phyloP scores from a whole-genome alignment of 176 grass and related monocot genomes.

The Carex scoparia region DNA sequence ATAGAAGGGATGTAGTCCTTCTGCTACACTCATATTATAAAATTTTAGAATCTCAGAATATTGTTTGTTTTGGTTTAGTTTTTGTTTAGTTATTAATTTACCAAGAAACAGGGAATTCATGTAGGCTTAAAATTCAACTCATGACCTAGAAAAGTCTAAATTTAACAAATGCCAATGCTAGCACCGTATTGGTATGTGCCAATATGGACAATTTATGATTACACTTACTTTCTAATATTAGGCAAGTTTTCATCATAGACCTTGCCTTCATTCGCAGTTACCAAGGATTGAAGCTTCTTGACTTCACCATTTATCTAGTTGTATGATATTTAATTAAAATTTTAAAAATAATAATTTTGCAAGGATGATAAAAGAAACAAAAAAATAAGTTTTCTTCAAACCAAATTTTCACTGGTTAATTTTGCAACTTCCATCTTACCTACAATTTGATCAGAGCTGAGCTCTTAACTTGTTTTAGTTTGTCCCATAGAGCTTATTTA shows the following conservation, averaged over 20 bases:
- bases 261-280: slow-evolving; percentile 28
- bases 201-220: not conserved
- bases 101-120: not conserved
- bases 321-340: slow-evolving; percentile 12
- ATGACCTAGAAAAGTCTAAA: not conserved
- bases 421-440: not conserved
- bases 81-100: not conserved
- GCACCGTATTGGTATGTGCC: not conserved
- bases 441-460: not conserved
- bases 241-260: slow-evolving; percentile 43
- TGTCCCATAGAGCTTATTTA: not conserved
- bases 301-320: slow-evolving; percentile 52
- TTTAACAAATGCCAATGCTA: not conserved
- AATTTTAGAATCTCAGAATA: not conserved
- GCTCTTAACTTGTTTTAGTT: not conserved
- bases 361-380: not conserved
- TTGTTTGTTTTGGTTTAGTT: not conserved
- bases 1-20: slow-evolving; percentile 31
- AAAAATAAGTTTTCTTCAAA: not conserved
- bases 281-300: slow-evolving; percentile 62
- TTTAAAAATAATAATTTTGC: slow-evolving; percentile 1
- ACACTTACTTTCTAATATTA: slow-evolving; percentile 32
- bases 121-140: not conserved
- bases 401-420: not conserved
- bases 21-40: slow-evolving; percentile 30